Percentiles rank a stretch among this genome's conserved stretches.
These are phyloP conservation scores for Agrostemma githago DNA, from an alignment of 148 eudicot species.

Conservation along the genomic window DNA sequence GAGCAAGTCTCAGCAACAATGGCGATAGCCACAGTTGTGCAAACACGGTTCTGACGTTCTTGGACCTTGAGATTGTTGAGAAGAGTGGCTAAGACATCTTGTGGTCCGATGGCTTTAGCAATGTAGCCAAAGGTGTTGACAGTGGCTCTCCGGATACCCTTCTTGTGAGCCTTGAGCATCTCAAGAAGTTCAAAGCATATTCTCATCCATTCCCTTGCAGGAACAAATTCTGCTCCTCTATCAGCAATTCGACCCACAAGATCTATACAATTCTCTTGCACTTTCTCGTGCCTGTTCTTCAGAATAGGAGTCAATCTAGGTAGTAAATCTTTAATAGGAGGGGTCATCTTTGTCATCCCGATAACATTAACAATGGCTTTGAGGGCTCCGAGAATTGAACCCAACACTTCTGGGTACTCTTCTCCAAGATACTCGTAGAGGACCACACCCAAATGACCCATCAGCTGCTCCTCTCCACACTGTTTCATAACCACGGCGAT, in stretches of 20 bases:
- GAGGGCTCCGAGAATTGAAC: constrained; percentile 86
- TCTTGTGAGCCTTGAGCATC: constrained; percentile 97
- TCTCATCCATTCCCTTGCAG: constrained; percentile 97
- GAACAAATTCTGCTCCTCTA: constrained; percentile 95
- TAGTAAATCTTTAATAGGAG: constrained; percentile 90
- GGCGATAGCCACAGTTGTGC: constrained; percentile 96
- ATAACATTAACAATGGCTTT: constrained; percentile 93
- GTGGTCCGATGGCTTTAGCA: constrained; percentile 96
- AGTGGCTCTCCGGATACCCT: constrained; percentile 89
- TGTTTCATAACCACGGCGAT: constrained; percentile 98
- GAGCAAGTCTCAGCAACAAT: constrained; percentile 97
- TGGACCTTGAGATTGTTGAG: constrained; percentile 91
- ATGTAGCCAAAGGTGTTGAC: constrained; percentile 95
- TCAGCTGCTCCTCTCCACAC: constrained; percentile 97
- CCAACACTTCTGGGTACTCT: constrained; percentile 94
- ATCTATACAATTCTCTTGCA: constrained; percentile 93
- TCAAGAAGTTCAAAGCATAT: constrained; percentile 95
- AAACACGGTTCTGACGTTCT: constrained; percentile 95
- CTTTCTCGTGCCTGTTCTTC: constrained; percentile 96
- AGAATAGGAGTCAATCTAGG: constrained; percentile 85
- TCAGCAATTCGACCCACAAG: constrained; percentile 96
- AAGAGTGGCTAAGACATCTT: constrained; percentile 83
- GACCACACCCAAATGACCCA: constrained; percentile 98
- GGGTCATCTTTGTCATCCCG: constrained; percentile 99
- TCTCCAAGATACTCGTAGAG: constrained; percentile 90